Conservation (phyloP, 257 asterid species). For the Jasminum sambac region DNA sequence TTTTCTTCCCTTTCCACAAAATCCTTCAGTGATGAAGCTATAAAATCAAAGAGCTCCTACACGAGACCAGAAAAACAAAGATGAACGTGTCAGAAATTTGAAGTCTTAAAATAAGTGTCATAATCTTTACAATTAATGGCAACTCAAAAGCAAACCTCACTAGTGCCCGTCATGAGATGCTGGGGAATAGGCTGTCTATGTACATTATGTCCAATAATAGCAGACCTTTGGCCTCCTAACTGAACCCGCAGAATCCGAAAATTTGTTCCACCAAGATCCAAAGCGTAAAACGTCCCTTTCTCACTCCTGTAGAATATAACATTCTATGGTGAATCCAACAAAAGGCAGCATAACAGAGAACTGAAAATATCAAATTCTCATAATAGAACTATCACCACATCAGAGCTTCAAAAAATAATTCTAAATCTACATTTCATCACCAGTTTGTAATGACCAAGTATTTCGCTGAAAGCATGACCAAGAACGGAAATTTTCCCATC, state of each 20-base stretch:
- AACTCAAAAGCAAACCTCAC: conserved; percentile 42
- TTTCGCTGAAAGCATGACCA: conserved; percentile 1
- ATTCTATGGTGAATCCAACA: neutral
- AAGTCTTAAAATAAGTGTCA: conserved; percentile 1
- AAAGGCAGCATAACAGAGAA: neutral
- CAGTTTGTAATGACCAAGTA: neutral
- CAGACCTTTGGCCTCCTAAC: conserved; percentile 60
- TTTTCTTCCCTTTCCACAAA: conserved; percentile 58
- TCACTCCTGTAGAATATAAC: conserved; percentile 36
- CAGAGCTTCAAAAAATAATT: neutral
- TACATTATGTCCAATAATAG: conserved; percentile 45
- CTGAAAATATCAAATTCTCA: neutral
- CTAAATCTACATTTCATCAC: conserved; percentile 6
- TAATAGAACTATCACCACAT: neutral
- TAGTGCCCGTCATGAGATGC: conserved; percentile 55
- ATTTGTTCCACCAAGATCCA: conserved; percentile 74
- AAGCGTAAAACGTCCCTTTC: conserved; percentile 54
- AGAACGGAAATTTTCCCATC: neutral
- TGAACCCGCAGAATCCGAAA: conserved; percentile 65
- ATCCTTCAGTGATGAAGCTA: conserved; percentile 58
- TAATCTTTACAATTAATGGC: neutral
- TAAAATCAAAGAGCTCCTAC: conserved; percentile 82
- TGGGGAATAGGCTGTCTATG: conserved; percentile 57
- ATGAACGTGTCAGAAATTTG: conserved; percentile 3
- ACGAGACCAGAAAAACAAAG: conserved; percentile 15